Percentiles rank a stretch among this genome's conserved stretches.
phyloP scores from a whole-genome alignment of 768 basidiomycete genomes.

The Russula virescens region DNA sequence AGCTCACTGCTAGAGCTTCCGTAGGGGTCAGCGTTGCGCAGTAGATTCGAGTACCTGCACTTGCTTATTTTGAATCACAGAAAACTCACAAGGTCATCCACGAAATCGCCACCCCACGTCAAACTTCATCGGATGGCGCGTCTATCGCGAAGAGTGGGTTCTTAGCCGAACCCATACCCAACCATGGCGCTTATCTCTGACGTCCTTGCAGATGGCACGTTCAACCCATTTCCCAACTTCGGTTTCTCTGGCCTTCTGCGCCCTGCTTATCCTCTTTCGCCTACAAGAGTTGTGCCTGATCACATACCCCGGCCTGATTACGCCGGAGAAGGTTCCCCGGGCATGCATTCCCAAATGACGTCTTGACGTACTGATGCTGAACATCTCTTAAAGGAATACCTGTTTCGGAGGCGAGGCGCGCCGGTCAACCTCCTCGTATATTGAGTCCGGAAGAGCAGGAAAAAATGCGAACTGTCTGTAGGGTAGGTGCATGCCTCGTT shows the following conservation, averaged over 20 bases:
- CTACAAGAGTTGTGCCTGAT: constrained; percentile 67
- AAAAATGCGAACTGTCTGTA: constrained; percentile 83
- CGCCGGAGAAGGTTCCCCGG: constrained; percentile 54
- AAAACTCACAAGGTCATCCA: constrained; percentile 81
- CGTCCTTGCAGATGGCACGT: constrained; percentile 54
- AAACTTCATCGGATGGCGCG: constrained; percentile 27
- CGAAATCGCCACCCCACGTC: constrained; percentile 43
- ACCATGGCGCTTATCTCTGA: neutral
- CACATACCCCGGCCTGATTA: constrained; percentile 90
- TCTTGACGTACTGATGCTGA: constrained; percentile 18
- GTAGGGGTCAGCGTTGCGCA: constrained; percentile 27
- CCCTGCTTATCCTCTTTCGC: constrained; percentile 84
- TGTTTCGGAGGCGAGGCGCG: constrained; percentile 48
- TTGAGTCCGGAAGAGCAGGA: constrained; percentile 72
- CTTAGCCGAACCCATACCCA: neutral
- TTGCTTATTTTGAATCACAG: constrained; percentile 34
- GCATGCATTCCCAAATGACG: neutral
- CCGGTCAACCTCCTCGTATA: constrained; percentile 59
- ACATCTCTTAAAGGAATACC: constrained; percentile 46
- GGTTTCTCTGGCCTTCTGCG: constrained; percentile 73
- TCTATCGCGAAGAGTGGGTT: constrained; percentile 28
- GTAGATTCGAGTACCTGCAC: constrained; percentile 21
- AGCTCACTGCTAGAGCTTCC: constrained; percentile 13
- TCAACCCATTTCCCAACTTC: constrained; percentile 74
- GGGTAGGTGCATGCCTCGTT: constrained; percentile 42